phyloP scores from a whole-genome alignment of 2,329 filamentous ascomycete species.

The Neoscytalidium dimidiatum region DNA sequence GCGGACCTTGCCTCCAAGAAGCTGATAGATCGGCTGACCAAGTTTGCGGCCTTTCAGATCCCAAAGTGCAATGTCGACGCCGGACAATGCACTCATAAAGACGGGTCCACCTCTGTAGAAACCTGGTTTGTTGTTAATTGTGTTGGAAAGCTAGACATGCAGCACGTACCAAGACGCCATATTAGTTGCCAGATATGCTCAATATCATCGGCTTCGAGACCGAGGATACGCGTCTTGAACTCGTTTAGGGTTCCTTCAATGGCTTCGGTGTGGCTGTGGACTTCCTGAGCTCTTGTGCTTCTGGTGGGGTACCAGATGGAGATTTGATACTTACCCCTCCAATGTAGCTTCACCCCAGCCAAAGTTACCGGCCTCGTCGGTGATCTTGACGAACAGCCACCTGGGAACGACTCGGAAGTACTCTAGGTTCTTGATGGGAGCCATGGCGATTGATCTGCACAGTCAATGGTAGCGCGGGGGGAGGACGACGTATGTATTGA shows the following conservation, averaged over 20 bases:
- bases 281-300: not conserved
- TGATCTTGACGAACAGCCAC: slow-evolving; percentile 78
- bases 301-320: not conserved
- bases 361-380: slow-evolving; percentile 62
- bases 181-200: slow-evolving; percentile 79
- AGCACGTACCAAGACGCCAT: slow-evolving; percentile 52
- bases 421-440: slow-evolving; percentile 66
- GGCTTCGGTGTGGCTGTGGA: slow-evolving; percentile 61
- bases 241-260: slow-evolving; percentile 74
- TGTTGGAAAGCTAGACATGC: slow-evolving; percentile 29
- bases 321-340: slow-evolving; percentile 51
- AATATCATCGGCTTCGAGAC: slow-evolving; percentile 74
- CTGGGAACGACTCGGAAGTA: slow-evolving; percentile 75
- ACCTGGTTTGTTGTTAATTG: slow-evolving; percentile 35
- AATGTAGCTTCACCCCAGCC: slow-evolving; percentile 77
- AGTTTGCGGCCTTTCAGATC: slow-evolving; percentile 69
- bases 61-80: slow-evolving; percentile 80
- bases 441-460: slow-evolving; percentile 47
- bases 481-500: not conserved
- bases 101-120: slow-evolving; percentile 81
- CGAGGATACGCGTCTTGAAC: slow-evolving; percentile 62
- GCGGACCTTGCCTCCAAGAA: slow-evolving; percentile 74
- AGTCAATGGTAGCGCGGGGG: not conserved
- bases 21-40: slow-evolving; percentile 69
- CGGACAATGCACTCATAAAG: slow-evolving; percentile 76